These are phyloP conservation scores for Ceratocystis albifundus DNA, from an alignment of 2,329 filamentous ascomycete species.

Conservation along the genomic window DNA sequence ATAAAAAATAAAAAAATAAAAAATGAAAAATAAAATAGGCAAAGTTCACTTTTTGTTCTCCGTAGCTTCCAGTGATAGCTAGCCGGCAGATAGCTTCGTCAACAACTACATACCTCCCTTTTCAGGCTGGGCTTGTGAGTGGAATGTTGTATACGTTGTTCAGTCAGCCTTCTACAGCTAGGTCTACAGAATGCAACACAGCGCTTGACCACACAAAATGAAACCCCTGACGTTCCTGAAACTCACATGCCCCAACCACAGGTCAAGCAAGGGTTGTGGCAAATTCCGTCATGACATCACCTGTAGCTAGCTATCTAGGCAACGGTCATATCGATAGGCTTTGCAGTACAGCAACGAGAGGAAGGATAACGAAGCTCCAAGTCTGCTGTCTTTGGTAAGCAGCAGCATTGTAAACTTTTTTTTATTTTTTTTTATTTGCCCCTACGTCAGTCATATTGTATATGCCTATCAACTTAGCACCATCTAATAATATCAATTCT, in stretches of 20 bases:
- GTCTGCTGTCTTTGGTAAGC: background rate
- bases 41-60: background rate
- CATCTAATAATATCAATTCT: background rate
- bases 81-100: background rate
- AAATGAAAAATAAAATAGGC: background rate
- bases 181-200: background rate
- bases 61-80: background rate
- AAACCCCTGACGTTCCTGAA: background rate
- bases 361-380: background rate
- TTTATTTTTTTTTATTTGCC: background rate
- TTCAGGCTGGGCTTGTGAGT: background rate
- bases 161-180: background rate
- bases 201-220: background rate
- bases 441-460: background rate
- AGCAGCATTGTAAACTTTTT: background rate
- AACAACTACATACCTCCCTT: no score
- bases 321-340: background rate
- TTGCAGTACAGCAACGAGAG: background rate
- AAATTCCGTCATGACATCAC: constrained; percentile 8
- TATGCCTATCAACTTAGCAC: background rate
- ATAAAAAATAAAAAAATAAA: no score
- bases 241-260: background rate
- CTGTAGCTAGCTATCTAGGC: background rate
- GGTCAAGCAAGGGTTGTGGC: background rate
- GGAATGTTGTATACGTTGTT: background rate